These are phyloP conservation scores for Scheffersomyces amazonensis DNA, from an alignment of 805 yeast species.

Conservation along the genomic window DNA sequence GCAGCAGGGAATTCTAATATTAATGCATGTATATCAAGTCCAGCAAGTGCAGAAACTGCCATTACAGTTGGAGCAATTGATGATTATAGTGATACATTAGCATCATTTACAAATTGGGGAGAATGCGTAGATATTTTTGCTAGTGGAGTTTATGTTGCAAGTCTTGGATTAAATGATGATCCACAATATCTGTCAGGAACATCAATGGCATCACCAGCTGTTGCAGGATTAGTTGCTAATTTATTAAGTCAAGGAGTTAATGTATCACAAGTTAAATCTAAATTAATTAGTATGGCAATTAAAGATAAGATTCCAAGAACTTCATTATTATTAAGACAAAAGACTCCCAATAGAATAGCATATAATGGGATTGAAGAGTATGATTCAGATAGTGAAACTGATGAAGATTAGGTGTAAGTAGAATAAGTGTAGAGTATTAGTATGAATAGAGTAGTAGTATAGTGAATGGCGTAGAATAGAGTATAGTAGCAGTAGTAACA, in stretches of 20 bases:
- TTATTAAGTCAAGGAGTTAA: slow-evolving; percentile 51
- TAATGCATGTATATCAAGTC: slow-evolving; percentile 82
- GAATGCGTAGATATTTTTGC: slow-evolving; percentile 86
- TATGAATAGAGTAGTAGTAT: too few relatives aligned
- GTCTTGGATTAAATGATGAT: slow-evolving; percentile 36
- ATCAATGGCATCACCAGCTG: slow-evolving; percentile 77
- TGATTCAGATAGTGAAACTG: slow-evolving; percentile 1
- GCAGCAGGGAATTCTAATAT: slow-evolving; percentile 86
- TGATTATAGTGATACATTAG: slow-evolving; percentile 65
- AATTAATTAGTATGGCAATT: slow-evolving; percentile 46
- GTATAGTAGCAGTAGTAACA: too few relatives aligned
- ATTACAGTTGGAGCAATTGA: slow-evolving; percentile 89
- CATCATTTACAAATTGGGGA: slow-evolving; percentile 90
- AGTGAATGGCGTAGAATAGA: too few relatives aligned
- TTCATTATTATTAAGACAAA: slow-evolving; percentile 44
- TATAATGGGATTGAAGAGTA: slow-evolving; percentile 24
- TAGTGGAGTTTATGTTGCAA: slow-evolving; percentile 68
- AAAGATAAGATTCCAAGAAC: slow-evolving; percentile 45
- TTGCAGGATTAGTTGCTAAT: slow-evolving; percentile 63
- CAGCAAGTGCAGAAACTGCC: slow-evolving; percentile 72
- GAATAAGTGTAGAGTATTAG: too few relatives aligned
- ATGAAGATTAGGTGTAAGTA: too few relatives aligned
- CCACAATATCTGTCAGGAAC: slow-evolving; percentile 61
- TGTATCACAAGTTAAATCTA: slow-evolving; percentile 37
- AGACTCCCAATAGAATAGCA: slow-evolving; percentile 61